Percentiles rank a stretch among this genome's conserved stretches.
Evolutionary conservation across 306 rosid genomes (phyloP).

Genomic region (Cicer bijugum): DNA sequence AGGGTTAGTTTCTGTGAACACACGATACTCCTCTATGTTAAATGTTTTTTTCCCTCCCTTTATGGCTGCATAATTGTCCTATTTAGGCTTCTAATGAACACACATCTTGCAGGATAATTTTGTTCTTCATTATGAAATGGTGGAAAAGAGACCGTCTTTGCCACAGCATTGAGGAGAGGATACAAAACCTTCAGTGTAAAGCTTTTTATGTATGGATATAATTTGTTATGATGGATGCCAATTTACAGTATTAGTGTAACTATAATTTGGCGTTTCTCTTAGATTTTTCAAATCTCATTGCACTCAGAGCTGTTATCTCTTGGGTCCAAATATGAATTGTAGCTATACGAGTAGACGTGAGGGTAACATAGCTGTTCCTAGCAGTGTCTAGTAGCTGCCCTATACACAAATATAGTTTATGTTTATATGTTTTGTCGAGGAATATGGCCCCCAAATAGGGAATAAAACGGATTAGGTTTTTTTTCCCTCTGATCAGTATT

Average conservation of each 20-base stretch:
- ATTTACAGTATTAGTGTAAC: constrained; percentile 38
- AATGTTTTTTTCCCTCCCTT: not conserved
- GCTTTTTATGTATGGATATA: constrained; percentile 39
- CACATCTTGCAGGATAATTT: constrained; percentile 73
- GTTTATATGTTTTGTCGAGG: constrained; percentile 2
- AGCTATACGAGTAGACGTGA: constrained; percentile 11
- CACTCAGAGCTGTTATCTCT: constrained; percentile 10
- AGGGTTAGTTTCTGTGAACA: constrained; percentile 59
- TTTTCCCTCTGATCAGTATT: not conserved
- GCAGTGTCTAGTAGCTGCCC: not conserved
- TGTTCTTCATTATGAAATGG: constrained; percentile 65
- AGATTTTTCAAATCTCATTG: constrained; percentile 38
- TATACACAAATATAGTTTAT: not conserved
- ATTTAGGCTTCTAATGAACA: constrained; percentile 15
- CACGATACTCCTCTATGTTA: not conserved
- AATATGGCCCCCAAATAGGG: not conserved
- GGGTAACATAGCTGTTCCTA: constrained; percentile 1
- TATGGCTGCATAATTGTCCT: not conserved
- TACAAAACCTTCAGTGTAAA: constrained; percentile 49
- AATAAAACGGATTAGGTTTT: not conserved
- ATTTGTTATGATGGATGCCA: constrained; percentile 41
- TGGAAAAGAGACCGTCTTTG: constrained; percentile 77
- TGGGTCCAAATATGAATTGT: constrained; percentile 17
- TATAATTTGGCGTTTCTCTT: constrained; percentile 38
- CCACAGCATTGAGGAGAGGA: constrained; percentile 60